Conservation (phyloP, 257 asterid genomes). For the Solanum ossicruentum region DNA sequence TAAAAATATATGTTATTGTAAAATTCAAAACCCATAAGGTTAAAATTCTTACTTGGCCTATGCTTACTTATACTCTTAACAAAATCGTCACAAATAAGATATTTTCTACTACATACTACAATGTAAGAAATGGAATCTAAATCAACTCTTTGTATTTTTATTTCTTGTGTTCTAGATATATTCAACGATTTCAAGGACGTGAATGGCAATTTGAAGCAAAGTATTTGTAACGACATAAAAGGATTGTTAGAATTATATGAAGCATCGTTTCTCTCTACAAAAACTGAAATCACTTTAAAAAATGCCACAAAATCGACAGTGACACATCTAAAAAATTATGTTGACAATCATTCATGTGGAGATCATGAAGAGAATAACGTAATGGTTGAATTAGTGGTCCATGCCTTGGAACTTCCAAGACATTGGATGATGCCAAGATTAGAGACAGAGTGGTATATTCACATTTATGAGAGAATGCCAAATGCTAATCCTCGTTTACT, state of each 20-base stretch:
- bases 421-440: not conserved
- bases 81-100: too few relatives aligned
- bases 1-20: too few relatives aligned
- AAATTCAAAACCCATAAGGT: too few relatives aligned
- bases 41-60: too few relatives aligned
- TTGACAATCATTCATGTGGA: too few relatives aligned
- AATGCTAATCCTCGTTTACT: not conserved
- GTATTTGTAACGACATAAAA: not conserved
- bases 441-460: not conserved
- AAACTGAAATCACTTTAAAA: conserved; percentile 20
- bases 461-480: not conserved
- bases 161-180: conserved; percentile 3
- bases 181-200: conserved; percentile 15
- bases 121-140: not conserved
- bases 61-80: too few relatives aligned
- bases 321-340: not conserved
- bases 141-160: not conserved
- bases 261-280: conserved; percentile 20
- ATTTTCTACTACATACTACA: not conserved
- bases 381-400: not conserved
- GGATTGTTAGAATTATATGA: conserved; percentile 37
- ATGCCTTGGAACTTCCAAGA: not conserved
- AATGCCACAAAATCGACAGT: conserved; percentile 15
- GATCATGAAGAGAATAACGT: fast-evolving
- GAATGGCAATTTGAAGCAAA: not conserved